Conservation (phyloP, 345 rosid genomes). For the Syzygium grande region DNA sequence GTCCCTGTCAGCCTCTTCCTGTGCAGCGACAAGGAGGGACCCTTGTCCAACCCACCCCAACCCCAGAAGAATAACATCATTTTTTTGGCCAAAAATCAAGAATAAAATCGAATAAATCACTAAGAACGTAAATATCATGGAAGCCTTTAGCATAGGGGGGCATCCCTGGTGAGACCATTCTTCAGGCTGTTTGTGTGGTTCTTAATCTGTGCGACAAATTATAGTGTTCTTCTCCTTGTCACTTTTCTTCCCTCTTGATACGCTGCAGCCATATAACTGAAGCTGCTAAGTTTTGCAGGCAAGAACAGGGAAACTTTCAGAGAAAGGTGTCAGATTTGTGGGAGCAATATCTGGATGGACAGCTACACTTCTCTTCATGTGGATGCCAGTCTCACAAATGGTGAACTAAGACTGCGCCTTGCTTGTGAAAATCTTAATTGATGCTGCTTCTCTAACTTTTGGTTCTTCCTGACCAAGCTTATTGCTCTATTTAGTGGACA, state of each 20-base stretch:
- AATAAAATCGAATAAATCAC: neutral
- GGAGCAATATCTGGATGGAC: slow-evolving; percentile 88
- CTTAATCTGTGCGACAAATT: neutral
- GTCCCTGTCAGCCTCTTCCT: neutral
- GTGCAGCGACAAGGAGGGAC: neutral
- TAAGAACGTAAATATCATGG: neutral
- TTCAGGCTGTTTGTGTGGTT: neutral
- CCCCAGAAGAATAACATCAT: neutral
- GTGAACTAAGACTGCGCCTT: slow-evolving; percentile 14
- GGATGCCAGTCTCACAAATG: slow-evolving; percentile 96
- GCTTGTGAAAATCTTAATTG: neutral
- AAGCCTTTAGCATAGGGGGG: neutral
- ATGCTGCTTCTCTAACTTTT: neutral
- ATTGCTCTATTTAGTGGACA: slow-evolving; percentile 61
- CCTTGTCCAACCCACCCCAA: neutral
- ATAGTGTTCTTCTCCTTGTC: neutral
- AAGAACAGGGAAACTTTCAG: slow-evolving; percentile 59
- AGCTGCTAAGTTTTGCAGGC: slow-evolving; percentile 54
- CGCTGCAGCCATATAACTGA: slow-evolving; percentile 9
- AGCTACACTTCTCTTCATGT: slow-evolving; percentile 94
- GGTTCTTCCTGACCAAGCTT: slow-evolving; percentile 8
- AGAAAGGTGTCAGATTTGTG: slow-evolving; percentile 54
- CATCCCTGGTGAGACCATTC: neutral
- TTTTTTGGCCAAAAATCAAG: neutral
- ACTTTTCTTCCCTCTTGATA: neutral